Percentiles rank a stretch among this genome's conserved stretches.
Evolutionary conservation across 768 basidiomycete species (phyloP).

Genomic region (Mycena belliarum): DNA sequence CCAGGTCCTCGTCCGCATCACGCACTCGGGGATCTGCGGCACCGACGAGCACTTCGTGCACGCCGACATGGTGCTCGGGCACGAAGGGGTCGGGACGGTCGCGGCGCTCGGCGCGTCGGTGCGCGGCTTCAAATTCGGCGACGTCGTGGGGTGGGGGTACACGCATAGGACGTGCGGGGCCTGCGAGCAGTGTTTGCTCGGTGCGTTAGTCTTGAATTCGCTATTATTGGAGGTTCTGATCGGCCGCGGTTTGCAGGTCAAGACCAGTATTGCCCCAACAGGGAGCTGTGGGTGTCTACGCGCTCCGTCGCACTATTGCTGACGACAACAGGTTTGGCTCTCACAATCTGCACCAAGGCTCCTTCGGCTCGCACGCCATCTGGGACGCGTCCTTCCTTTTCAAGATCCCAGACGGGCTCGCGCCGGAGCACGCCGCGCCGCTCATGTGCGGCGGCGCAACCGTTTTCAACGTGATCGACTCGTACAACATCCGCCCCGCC

Average conservation of each 20-base stretch:
- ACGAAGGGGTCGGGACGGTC: conserved; percentile 26
- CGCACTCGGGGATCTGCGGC: conserved; percentile 34
- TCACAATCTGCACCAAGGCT: conserved; percentile 27
- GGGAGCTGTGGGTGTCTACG: not conserved
- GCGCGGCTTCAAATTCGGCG: conserved; percentile 1
- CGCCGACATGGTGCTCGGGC: conserved; percentile 32
- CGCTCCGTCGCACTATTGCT: not conserved
- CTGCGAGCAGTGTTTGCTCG: conserved; percentile 26
- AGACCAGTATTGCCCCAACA: conserved; percentile 4
- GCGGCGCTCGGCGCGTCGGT: conserved; percentile 6
- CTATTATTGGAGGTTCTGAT: not conserved
- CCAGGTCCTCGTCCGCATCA: conserved; percentile 19
- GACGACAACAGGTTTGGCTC: conserved; percentile 25
- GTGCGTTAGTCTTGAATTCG: not conserved
- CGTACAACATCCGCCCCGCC: conserved; percentile 1
- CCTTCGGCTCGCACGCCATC: conserved; percentile 33
- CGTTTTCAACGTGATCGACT: conserved; percentile 1
- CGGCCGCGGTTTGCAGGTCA: not conserved
- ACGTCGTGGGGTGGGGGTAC: conserved; percentile 19
- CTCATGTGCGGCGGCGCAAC: conserved; percentile 28
- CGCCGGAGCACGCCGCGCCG: conserved; percentile 33
- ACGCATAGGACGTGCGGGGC: conserved; percentile 33
- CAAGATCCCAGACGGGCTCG: conserved; percentile 31
- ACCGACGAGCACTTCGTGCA: conserved; percentile 38
- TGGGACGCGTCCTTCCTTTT: conserved; percentile 36